Evolutionary conservation across 495 filamentous ascomycete species (phyloP), one percentile per base, ranked within the genome.

Genomic region (Neurospora sp.): DNA sequence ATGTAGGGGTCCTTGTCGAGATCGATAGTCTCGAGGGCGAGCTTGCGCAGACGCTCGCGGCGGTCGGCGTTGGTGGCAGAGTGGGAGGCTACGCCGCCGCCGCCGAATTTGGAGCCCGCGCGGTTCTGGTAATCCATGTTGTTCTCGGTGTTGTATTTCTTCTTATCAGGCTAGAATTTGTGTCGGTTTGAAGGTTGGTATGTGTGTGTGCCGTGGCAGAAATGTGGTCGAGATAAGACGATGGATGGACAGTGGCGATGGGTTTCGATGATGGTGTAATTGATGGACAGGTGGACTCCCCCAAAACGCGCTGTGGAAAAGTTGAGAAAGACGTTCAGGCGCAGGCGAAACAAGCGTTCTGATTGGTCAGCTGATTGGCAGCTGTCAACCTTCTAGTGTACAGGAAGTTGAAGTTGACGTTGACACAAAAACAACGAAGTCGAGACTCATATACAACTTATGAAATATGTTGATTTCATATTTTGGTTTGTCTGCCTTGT

Each of bases 1-100:
- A 99, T 97, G 87, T 98, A 99, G 0, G 96, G 96, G 84, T 99
- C 96, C 84, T 98, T 98, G 80, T 98, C 96, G 65, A 99, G 90
- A 83, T 99, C 96, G 86, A 99, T 99, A 22, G 93, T 94, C 84
- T 99, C 96, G 75, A 99, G 92, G 14, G 96, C 96, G 77, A 99
- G 93, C 84, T 97, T 97, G 80, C 96, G 95, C 27, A 98, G 90
- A 70, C 96, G 94, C 82, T 98, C 96, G 76, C 96, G 93, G 45
- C 96, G 92, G 86, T 99, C 96, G 70, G 96, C 94, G 81, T 98
- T 99, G 61, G 94, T 95, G 71, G 93, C 91, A 78, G 90, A 93
- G 81, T 94, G 90, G 8, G 94, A 97, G 78, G 96, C 96, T 72
- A 98, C 94, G 80, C 96, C 96, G 76, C 96, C 96, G 80, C 96